Base-by-base conservation (phyloP, 352 stramenopile species). In the Pythium plurisporium region DNA sequence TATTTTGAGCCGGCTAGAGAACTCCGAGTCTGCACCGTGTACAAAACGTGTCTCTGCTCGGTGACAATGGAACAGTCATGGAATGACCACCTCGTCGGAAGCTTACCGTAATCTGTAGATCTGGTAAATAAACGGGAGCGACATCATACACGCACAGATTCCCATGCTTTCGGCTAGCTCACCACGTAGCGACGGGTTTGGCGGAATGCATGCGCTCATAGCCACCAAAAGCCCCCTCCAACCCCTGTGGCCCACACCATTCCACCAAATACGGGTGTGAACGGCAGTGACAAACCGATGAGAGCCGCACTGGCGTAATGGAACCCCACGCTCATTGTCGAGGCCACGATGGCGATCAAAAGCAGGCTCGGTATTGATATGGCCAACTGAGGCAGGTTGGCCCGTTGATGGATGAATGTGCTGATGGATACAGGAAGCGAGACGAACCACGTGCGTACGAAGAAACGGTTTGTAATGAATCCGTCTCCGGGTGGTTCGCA, bases 231-330 rank as follows among this genome's bases (percentile, higher is more conserved):
- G 37, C 57, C 62, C 7, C 65, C 22, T 5, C 67, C 33, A 1
- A 80, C 36, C 14, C 63, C 47, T 2, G 40, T 27, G 0, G 59
- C 62, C 59, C 59, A 79, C 5, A 55, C 38, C 0, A 61, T 55
- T 11, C 62, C 70, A 2, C 55, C 68, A 2, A 73, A 34, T 36
- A 55, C 30, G 12, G 41, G 33, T 17, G 55, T 56, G 44, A 82
- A 85, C 9, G 74, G 67, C 20, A 85, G 37, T 11, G 74, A 70
- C 33, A 79, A 85, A 3, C 70, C 74, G 22, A 80, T 60, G 3
- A 55, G 30, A 14, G 29, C 15, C 1, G 71, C 47, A 36, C 76
- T 60, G 15, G 52, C 17, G n/a, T 69, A 53, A 47, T 72, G 69
- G 6, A 64, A 64, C 2, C 50, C 36, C 33, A 62, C 43, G 10